Percentiles rank a stretch among this genome's conserved stretches.
Conservation (phyloP, 345 rosid species). For the Citrus reticulata region DNA sequence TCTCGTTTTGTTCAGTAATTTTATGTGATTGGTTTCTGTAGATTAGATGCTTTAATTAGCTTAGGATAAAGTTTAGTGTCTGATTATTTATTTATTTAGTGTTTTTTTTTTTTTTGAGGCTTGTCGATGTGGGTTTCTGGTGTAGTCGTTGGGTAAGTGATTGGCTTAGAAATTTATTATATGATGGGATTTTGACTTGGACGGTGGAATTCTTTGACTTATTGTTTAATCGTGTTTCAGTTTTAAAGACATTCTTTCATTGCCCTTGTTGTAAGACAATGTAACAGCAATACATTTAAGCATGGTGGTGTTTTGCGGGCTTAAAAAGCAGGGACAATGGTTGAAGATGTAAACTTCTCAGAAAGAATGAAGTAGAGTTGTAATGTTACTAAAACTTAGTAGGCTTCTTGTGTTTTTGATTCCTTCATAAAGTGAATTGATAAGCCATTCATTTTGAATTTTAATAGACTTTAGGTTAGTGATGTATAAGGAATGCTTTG, state of each 20-base stretch:
- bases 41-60: not conserved
- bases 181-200: not conserved
- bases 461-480: not conserved
- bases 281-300: not conserved
- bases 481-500: not conserved
- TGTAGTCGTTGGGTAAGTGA: not conserved
- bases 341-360: not conserved
- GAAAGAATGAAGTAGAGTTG: not conserved
- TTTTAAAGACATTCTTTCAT: not conserved
- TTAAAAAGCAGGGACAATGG: not conserved
- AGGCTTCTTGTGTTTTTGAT: not conserved
- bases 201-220: not conserved
- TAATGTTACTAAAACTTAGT: not conserved
- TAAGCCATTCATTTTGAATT: not conserved
- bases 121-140: not conserved
- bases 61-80: not conserved
- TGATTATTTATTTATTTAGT: not conserved
- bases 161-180: not conserved
- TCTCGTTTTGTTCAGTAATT: not conserved
- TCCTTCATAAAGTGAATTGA: not conserved
- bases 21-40: not conserved
- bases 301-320: not conserved
- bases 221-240: not conserved
- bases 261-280: not conserved
- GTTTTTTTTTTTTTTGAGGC: too few relatives aligned